Evolutionary conservation across 1,284 basidiomycete species (phyloP), one percentile per base, ranked within the genome.

Genomic region (Sphaerobolus stellatus): DNA sequence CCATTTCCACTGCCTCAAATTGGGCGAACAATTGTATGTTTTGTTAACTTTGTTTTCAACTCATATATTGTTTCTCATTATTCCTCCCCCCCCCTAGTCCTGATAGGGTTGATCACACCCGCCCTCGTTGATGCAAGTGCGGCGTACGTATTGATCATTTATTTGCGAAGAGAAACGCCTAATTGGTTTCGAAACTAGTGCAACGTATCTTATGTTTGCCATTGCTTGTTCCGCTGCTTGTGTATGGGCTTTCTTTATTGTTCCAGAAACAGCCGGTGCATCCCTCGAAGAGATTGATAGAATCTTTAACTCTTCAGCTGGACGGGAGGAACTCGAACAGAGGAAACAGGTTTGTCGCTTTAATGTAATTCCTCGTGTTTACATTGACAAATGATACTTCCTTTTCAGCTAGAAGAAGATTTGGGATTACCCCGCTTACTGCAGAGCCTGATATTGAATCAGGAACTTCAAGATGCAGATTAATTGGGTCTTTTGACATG

Each of bases 1-100:
- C 89, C 22, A 65, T 95, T 20, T 85, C 89, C n/a, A 92, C 90
- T 2, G 85, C 89, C 2, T 90, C 88, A 36, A 91, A 90, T 67
- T 92, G 90, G 90, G 62, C 82, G 36, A 90, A 89, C 65, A 91
- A 90, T 58, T 91, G 88, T 87, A 60, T 24, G 79, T 73, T 11
- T 29, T 51, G 1, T 3, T 31, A 61, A 25, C 13, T 18, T 46
- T 22, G 20, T 27, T 5, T 56, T 57, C 45, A 13, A n/a, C n/a
- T n/a, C 11, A 13, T 46, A 44, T 31, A 28, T 41, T 33, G 54
- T 28, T 66, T 40, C 61, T n/a, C n/a, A n/a, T n/a, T n/a, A n/a
- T n/a, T n/a, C n/a, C n/a, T n/a, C n/a, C n/a, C n/a, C n/a, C n/a
- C n/a, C 59, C 61, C 67, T 55, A 90, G 90, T 92, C 67, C 71